Evolutionary conservation across 352 stramenopile genomes (phyloP), one percentile per base, ranked within the genome.

Genomic region (Globisporangium ultimum): DNA sequence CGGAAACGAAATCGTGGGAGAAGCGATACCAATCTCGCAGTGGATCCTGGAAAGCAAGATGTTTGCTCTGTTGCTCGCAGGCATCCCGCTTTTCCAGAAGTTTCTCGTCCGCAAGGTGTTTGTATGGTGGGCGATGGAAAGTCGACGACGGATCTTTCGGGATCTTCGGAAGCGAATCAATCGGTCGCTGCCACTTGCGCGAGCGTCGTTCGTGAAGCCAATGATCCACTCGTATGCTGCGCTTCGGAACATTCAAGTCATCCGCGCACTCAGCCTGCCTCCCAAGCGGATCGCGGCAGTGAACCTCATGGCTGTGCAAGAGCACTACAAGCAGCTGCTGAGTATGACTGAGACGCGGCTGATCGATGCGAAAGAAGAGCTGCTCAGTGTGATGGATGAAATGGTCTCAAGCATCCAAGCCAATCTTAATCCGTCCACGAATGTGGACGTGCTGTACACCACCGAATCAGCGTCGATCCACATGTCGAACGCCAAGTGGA

Each of bases 11-110:
- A 57, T 73, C 13, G 51, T 66, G 10, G 76, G 74, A 0, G 82
- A 91, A 53, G 72, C 64, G 14, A 91, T 89, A 12, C 70, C 80
- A 6, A 68, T 88, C 17, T 68, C 77, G 7, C 78, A 89, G 42
- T 91, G 82, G 82, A 63, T 91, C 5, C 75, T 86, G 65, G 79
- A 91, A 46, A 87, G 79, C 59, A 83, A 83, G 48, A 84, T 88
- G 74, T 89, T 91, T 57, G 76, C 81, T 2, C 67, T 89, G 4
- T 53, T 89, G 20, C 64, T 89, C n/a, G 71, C 78, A 38, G 78
- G 80, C 2, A 87, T 89, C 42, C 82, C 82, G 20, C 64, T 91
- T 2, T 89, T 89, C 56, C 82, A 91, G 47, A 88, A 89, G 34
- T 87, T 91, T 36, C 48, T 89, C 17, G 48, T 80, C 7, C 74